Evolutionary conservation across 495 filamentous ascomycete species (phyloP).

Genomic region (Patellaria atrata): DNA sequence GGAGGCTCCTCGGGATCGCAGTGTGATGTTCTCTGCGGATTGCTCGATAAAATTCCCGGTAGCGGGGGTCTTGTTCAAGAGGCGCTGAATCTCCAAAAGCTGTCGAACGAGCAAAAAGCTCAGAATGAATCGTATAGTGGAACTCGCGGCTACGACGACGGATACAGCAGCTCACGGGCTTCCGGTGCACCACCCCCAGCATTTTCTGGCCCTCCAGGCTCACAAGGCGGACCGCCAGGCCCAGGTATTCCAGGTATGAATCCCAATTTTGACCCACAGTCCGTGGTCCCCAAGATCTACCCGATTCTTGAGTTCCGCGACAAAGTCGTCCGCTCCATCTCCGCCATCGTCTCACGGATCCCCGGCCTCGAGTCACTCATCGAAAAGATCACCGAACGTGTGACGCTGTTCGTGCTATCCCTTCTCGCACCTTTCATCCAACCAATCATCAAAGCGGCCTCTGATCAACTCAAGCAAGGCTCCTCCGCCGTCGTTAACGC

Average conservation of each 20-base stretch:
- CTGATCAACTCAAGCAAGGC: slow-evolving; percentile 65
- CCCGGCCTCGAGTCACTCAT: slow-evolving; percentile 75
- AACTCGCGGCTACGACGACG: slow-evolving; percentile 5
- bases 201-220: slow-evolving; percentile 38
- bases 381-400: slow-evolving; percentile 79
- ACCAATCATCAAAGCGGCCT: slow-evolving; percentile 79
- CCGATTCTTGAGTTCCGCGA: slow-evolving; percentile 90
- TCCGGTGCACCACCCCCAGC: slow-evolving; percentile 7
- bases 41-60: slow-evolving; percentile 66
- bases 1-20: slow-evolving; percentile 28
- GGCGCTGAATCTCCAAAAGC: slow-evolving; percentile 58
- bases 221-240: slow-evolving; percentile 31
- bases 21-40: slow-evolving; percentile 47
- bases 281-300: slow-evolving; percentile 73
- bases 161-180: slow-evolving; percentile 15
- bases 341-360: slow-evolving; percentile 74
- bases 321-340: slow-evolving; percentile 74
- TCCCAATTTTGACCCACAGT: slow-evolving; percentile 66
- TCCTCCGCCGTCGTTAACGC: slow-evolving; percentile 67
- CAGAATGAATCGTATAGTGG: slow-evolving; percentile 13
- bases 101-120: slow-evolving; percentile 56
- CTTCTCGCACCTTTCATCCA: slow-evolving; percentile 78
- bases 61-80: slow-evolving; percentile 63
- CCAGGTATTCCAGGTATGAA: slow-evolving; percentile 54
- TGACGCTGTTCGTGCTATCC: slow-evolving; percentile 81